Evolutionary conservation across 257 asterid species (phyloP), one percentile per base, ranked within the genome.

Genomic region (Solanum pennellii): DNA sequence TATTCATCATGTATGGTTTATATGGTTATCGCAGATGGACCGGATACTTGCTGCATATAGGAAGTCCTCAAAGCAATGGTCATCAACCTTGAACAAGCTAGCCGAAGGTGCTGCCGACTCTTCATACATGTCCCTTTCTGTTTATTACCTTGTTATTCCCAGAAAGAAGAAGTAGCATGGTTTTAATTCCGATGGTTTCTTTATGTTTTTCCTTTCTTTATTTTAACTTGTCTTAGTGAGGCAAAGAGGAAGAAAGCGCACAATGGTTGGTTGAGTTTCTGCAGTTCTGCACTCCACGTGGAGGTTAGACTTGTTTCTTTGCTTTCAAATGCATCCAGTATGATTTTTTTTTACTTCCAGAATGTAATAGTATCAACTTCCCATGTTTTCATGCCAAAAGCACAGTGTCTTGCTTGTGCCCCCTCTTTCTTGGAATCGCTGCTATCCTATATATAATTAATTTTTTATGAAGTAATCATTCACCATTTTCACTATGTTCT

Each of bases 51-150:
- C 94, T 86, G 96, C 98, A 47, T 96, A 96, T 91, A 96, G 92
- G 91, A 95, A 94, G 89, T 96, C 98, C 90, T 96, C 99, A 72
- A 96, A 93, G 92, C 99, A 95, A 90, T 95, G 99, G 98, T 96
- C 90, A 29, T 92, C 98, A 59, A 96, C 99, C 87, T 92, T 91
- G 89, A 95, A 96, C 92, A 96, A 95, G 92, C 94, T 96, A 87
- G 98, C 98, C n/a, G 98, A 96, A 91, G 99, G 98, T 95, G 87
- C 89, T 62, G 69, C 74, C 84, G n/a, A 2, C 16, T 82, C 14
- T 71, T 56, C 31, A 84, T 27, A n/a, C 89, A 88, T 33, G 52
- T 80, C 27, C 72, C 72, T 15, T 83, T 33, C 76, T 52, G 2
- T 31, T 79, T 16, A 45, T 33, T 71, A 33, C 65, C 49, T 20